Evolutionary conservation across 2,329 filamentous ascomycete genomes (phyloP).

Genomic region (Penicillium nordicum): DNA sequence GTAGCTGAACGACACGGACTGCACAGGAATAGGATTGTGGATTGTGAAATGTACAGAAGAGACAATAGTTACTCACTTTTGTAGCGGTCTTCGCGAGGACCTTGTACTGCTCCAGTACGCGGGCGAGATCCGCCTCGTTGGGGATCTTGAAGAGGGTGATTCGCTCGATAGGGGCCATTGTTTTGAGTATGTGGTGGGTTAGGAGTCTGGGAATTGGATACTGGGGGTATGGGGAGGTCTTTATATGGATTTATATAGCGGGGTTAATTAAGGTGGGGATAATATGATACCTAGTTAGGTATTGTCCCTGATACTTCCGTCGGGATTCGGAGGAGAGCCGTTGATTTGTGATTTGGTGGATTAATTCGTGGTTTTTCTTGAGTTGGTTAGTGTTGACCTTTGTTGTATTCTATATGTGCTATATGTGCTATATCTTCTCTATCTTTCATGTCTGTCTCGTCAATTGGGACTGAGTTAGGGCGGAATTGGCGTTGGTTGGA

Average conservation of each 20-base stretch:
- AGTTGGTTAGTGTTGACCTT: neutral
- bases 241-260: neutral
- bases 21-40: neutral
- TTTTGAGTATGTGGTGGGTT: neutral
- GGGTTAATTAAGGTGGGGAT: neutral
- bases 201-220: neutral
- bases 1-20: neutral
- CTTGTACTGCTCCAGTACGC: slow-evolving; percentile 46
- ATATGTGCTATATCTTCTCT: too few relatives aligned
- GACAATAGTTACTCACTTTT: slow-evolving; percentile 37
- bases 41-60: neutral
- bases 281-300: neutral
- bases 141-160: slow-evolving; percentile 55
- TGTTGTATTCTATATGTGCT: neutral
- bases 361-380: neutral
- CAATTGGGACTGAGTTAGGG: too few relatives aligned
- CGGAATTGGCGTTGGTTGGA: neutral
- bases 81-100: slow-evolving; percentile 42
- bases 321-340: neutral
- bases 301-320: neutral
- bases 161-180: slow-evolving; percentile 46
- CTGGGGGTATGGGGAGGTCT: neutral
- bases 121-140: slow-evolving; percentile 43
- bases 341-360: neutral
- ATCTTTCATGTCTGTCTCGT: neutral